Evolutionary conservation across 352 stramenopile species (phyloP).

Genomic region (Phytopythium sindhum): DNA sequence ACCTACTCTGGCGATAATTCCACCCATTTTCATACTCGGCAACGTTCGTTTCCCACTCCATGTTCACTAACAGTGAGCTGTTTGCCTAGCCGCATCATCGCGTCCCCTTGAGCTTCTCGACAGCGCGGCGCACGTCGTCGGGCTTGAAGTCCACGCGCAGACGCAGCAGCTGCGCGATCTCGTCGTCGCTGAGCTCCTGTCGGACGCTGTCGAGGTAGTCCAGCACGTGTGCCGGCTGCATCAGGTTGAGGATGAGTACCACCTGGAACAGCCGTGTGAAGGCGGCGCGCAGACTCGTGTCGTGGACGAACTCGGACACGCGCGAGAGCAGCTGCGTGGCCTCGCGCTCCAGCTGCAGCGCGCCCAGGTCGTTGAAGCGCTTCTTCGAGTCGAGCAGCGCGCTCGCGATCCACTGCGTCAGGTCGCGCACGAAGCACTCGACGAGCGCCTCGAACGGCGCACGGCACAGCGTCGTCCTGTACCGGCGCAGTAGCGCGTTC

Average conservation of each 20-base stretch:
- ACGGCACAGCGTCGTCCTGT: slow-evolving; percentile 49
- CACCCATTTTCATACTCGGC: not conserved
- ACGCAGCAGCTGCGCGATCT: slow-evolving; percentile 51
- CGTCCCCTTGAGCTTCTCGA: slow-evolving; percentile 21
- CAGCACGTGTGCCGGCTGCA: slow-evolving; percentile 64
- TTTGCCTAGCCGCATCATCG: not conserved
- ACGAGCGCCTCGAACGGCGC: slow-evolving; percentile 70
- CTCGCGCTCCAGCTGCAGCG: slow-evolving; percentile 75
- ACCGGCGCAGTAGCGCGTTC: slow-evolving; percentile 60
- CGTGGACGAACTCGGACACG: slow-evolving; percentile 42
- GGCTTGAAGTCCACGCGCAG: slow-evolving; percentile 74
- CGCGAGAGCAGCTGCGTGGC: slow-evolving; percentile 57
- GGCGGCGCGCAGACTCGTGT: slow-evolving; percentile 52
- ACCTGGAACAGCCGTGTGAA: slow-evolving; percentile 82
- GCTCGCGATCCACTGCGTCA: slow-evolving; percentile 55
- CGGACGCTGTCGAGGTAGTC: slow-evolving; percentile 59
- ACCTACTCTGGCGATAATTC: not conserved
- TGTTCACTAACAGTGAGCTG: not conserved
- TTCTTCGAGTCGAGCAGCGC: slow-evolving; percentile 52
- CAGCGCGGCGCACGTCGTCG: slow-evolving; percentile 39
- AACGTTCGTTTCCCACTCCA: not conserved
- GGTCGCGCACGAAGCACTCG: slow-evolving; percentile 49
- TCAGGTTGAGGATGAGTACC: slow-evolving; percentile 77
- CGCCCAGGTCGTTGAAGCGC: slow-evolving; percentile 75
- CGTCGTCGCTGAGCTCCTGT: slow-evolving; percentile 37